These are phyloP conservation scores for Cucurbita moschata DNA, from an alignment of 306 rosid species.

Conservation along the genomic window DNA sequence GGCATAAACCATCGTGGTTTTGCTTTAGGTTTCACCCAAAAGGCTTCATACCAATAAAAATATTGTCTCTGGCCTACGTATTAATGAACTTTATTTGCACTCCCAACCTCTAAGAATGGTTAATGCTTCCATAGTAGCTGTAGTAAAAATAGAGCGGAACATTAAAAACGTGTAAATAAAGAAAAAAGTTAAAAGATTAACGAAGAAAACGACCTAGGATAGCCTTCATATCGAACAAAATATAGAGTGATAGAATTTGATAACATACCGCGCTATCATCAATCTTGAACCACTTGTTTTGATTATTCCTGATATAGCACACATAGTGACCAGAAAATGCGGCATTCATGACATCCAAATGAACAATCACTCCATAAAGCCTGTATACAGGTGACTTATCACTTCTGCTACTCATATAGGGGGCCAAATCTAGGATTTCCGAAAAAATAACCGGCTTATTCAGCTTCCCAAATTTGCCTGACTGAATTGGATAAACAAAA, in stretches of 20 bases:
- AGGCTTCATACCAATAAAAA: neutral
- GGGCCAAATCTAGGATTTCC: conserved; percentile 74
- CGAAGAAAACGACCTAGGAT: neutral
- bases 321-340: conserved; percentile 95
- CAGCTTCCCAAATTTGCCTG: conserved; percentile 96
- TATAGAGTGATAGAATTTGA: neutral
- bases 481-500: conserved; percentile 29
- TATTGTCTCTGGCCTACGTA: neutral
- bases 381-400: conserved; percentile 75
- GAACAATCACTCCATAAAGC: conserved; percentile 85
- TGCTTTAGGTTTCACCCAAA: neutral
- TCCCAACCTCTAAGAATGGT: too few species aligned
- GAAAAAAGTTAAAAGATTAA: neutral
- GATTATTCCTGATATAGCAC: conserved; percentile 70
- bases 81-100: too few species aligned
- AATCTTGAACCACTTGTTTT: conserved; percentile 90
- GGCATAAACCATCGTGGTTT: neutral
- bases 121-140: too few species aligned
- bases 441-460: conserved; percentile 78
- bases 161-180: neutral
- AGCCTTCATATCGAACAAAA: neutral
- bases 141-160: neutral
- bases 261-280: conserved; percentile 74
- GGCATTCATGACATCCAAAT: conserved; percentile 87
- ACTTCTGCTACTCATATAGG: conserved; percentile 79